Evolutionary conservation across 805 yeast species (phyloP), one percentile per base, ranked within the genome.

Genomic region (Starmerella gropengiesseri): DNA sequence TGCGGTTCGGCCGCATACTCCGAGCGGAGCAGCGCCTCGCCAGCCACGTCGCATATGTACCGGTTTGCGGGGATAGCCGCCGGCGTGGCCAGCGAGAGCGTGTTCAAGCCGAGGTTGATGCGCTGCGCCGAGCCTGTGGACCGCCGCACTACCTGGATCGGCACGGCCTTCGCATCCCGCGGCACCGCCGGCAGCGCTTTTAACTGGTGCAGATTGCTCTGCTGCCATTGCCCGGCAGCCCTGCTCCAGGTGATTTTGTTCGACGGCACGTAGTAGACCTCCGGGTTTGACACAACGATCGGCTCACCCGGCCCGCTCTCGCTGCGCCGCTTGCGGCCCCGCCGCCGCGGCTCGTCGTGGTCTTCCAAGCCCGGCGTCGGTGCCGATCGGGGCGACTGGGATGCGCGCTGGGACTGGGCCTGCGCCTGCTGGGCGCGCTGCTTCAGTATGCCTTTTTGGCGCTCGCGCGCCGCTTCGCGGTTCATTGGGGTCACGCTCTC

Each of bases 1-100:
- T 75, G 66, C 20, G 75, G 69, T 53, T 84, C 81, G 2, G 60
- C 56, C 17, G 72, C 69, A 58, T 87, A 87, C 52, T 71, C 74
- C 21, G 70, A 67, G 51, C 77, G 79, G 40, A 73, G 66, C 49
- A 77, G 79, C 2, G 89, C 60, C 51, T 81, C 87, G 6, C 97
- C 97, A 7, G 75, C 59, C 45, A 75, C 69, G 56, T 83, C 86
- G 20, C 69, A 52, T 73, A 78, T 60, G 60, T 59, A 46, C 65
- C 76, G 64, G 59, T 73, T 68, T 68, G 43, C 23, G 1, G 40
- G 25, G 7, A 44, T 67, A 36, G 80, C 91, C 1, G 78, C 63
- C 44, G 75, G 72, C 0, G 77, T 61, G 56, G 70, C 75, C 11
- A 84, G 80, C 29, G 65, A 36, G 3, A 32, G 32, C 9, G 48